Base-by-base conservation (phyloP, 805 yeast genomes). In the Brettanomyces naardenensis region DNA sequence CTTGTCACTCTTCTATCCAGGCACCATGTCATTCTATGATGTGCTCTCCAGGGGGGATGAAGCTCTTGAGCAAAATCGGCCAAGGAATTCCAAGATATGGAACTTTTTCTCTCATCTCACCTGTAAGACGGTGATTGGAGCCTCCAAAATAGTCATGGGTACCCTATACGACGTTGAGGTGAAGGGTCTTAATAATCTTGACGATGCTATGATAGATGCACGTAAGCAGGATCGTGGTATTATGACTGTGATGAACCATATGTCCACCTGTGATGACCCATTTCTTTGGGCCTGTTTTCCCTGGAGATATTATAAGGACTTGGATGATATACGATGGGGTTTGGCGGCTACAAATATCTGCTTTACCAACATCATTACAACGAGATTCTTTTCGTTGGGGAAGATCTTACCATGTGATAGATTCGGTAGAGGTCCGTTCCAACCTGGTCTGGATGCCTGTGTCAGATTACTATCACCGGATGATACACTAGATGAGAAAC, bases 351-450 rank as follows among this genome's bases (percentile, higher is more conserved):
- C 80, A 36, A 89, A 92, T 56, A 75, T 90, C 28, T 90, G 97
- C 55, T 90, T 92, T 59, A 71, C 76, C 19, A 73, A 65, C 42
- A 60, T 58, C 19, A 48, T 67, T 3, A 55, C 71, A 2, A 59
- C 77, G 6, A 67, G 53, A 17, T 89, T 87, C 54, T 90, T 90
- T 65, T 76, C 88, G 19, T 59, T 87, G 43, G 98, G 98, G 3
- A 89, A 89, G 59, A 80, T 88, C n/a, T 62, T 90, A 42, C 74
- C 90, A 1, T 85, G 95, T 2, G 80, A 78, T 49, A 66, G 98
- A 45, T 89, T 89, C 58, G 97, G 97, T 1, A 75, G 70, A 19
- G 97, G 97, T 0, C 95, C 95, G 1, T 90, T 86, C 62, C 98
- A 90, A 61, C 85, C 84, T 1, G 76, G 92, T 0, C 54, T 90